A percentile compares a stretch with the other conserved stretches of the same genome.
phyloP scores from a whole-genome alignment of 179 eudicot genomes.

The Spinacia oleracea region DNA sequence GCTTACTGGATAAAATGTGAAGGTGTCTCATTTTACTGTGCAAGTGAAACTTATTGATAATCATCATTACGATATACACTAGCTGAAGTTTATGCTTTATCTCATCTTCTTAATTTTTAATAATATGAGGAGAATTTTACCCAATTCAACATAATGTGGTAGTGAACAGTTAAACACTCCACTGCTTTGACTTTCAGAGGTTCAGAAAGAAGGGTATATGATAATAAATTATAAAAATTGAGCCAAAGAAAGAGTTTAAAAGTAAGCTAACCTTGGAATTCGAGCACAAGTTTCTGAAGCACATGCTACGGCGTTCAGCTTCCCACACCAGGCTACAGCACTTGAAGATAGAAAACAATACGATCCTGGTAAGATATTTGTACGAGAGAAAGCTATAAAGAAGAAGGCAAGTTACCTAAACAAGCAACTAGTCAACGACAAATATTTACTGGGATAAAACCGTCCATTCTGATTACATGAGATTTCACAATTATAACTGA shows the following conservation, averaged over 20 bases:
- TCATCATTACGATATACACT: background rate
- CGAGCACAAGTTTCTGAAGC: slow-evolving; percentile 99
- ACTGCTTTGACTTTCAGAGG: background rate
- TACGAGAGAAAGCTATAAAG: background rate
- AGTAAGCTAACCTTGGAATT: slow-evolving; percentile 76
- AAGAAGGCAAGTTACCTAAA: background rate
- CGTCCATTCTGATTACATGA: background rate
- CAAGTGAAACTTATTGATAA: background rate
- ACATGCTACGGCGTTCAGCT: slow-evolving; percentile 93
- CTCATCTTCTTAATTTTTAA: background rate
- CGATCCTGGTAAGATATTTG: background rate
- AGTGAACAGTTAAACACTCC: background rate
- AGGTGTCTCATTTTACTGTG: background rate
- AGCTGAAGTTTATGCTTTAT: background rate
- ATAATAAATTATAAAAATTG: background rate
- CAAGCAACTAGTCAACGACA: background rate
- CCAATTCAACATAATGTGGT: background rate
- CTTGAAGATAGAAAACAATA: slow-evolving; percentile 34
- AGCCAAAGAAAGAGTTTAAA: background rate
- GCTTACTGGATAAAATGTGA: background rate
- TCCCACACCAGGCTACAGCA: slow-evolving; percentile 99
- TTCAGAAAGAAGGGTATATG: too few relatives aligned
- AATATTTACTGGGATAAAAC: background rate
- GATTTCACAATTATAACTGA: background rate
- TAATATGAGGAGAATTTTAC: background rate